Conservation (phyloP, 345 rosid species). For the Gossypium thurberi region DNA sequence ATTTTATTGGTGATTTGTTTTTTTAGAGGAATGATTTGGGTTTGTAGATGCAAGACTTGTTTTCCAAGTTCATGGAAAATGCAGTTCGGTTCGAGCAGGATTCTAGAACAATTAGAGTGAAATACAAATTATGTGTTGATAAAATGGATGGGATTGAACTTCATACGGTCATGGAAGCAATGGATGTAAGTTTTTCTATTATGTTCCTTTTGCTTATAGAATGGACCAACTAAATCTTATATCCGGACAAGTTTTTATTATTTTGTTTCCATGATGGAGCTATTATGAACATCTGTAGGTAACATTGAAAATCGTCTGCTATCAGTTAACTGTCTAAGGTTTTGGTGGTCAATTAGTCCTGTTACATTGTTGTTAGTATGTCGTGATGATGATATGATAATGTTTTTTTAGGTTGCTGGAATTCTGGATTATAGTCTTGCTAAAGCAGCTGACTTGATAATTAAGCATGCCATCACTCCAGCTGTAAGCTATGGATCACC, state of each 20-base stretch:
- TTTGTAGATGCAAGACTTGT: conserved; percentile 92
- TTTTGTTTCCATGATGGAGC: background rate
- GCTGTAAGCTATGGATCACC: conserved; percentile 55
- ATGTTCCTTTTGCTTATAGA: conserved; percentile 2
- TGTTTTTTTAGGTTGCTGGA: conserved; percentile 57
- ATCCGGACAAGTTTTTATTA: background rate
- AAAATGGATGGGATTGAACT: conserved; percentile 52
- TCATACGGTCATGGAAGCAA: conserved; percentile 56
- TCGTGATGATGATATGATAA: background rate
- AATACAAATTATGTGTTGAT: conserved; percentile 37
- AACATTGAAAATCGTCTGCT: background rate
- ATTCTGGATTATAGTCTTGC: conserved; percentile 85
- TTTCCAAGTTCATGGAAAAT: conserved; percentile 55
- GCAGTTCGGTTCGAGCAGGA: conserved; percentile 70
- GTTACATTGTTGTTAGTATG: background rate
- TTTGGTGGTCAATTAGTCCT: background rate
- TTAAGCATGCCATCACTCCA: conserved; percentile 72
- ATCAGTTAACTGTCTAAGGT: background rate
- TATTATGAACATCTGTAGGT: background rate
- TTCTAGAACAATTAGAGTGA: conserved; percentile 42
- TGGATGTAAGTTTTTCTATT: conserved; percentile 57
- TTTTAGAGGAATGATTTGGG: conserved; percentile 59
- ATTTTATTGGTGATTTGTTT: conserved; percentile 29
- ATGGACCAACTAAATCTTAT: background rate
- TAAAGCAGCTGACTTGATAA: conserved; percentile 77